Conservation (phyloP, 139 green algal genomes). For the Chlorella ohadii region DNA sequence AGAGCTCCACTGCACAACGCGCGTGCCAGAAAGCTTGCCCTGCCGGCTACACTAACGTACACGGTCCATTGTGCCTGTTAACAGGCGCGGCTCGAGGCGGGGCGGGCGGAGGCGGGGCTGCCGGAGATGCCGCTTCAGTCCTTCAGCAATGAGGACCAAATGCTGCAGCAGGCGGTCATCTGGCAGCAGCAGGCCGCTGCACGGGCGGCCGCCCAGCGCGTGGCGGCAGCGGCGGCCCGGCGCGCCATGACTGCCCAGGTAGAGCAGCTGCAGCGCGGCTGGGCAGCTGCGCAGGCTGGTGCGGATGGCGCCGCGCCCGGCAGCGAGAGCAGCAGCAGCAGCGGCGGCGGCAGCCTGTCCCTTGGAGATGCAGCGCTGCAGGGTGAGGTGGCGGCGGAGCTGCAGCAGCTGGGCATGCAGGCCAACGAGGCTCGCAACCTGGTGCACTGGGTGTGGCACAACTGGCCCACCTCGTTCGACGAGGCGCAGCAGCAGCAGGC, state of each 20-base stretch:
- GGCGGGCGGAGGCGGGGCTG: background rate
- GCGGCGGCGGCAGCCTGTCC: background rate
- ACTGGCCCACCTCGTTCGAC: background rate
- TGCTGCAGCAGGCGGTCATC: conserved; percentile 18
- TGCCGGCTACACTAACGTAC: too few relatives aligned
- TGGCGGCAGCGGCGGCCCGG: background rate
- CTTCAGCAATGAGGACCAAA: conserved; percentile 31
- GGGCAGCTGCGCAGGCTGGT: background rate
- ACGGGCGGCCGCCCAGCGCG: background rate
- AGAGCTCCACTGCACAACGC: background rate
- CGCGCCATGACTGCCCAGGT: background rate
- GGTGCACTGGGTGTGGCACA: background rate
- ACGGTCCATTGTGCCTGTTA: too few relatives aligned
- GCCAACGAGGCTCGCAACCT: background rate
- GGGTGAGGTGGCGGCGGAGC: background rate
- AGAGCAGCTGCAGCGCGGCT: background rate
- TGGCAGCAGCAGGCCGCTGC: conserved; percentile 6
- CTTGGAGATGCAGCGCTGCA: background rate
- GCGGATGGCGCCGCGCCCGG: background rate
- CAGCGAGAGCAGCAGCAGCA: background rate
- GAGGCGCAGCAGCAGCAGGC: background rate
- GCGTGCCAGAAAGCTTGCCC: too few relatives aligned
- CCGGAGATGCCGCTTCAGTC: conserved; percentile 1
- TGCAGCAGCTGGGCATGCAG: background rate
- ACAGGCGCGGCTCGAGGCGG: conserved; percentile 20